Conservation (phyloP, 805 yeast species). For the Lipomyces orientalis region DNA sequence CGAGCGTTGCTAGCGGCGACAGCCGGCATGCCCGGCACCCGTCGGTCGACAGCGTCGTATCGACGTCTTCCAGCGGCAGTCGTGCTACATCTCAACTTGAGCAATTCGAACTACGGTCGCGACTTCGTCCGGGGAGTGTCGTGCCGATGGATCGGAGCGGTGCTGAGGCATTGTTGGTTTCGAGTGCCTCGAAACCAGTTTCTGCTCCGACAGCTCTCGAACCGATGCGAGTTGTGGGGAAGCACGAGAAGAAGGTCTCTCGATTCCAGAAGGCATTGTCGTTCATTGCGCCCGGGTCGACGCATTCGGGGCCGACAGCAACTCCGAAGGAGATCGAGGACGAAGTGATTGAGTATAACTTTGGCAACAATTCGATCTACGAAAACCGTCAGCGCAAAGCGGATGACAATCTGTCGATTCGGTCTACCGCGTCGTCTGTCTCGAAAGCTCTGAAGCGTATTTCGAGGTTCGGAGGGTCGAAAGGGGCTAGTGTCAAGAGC, state of each 20-base stretch:
- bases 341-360: slow-evolving; percentile 22
- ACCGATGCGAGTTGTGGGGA: background rate
- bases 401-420: slow-evolving; percentile 27
- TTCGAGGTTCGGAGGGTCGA: slow-evolving; percentile 10
- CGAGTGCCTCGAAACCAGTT: background rate
- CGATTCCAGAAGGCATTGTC: slow-evolving; percentile 27
- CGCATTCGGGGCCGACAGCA: background rate
- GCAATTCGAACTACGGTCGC: background rate
- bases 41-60: slow-evolving; percentile 17
- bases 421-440: slow-evolving; percentile 29
- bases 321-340: slow-evolving; percentile 3
- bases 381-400: slow-evolving; percentile 11
- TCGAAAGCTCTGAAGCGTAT: slow-evolving; percentile 26
- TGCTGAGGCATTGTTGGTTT: background rate
- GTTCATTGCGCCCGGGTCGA: slow-evolving; percentile 15
- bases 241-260: slow-evolving; percentile 7
- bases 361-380: slow-evolving; percentile 11
- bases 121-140: background rate
- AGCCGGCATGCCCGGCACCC: slow-evolving; percentile 18
- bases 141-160: background rate
- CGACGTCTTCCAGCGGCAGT: slow-evolving; percentile 20
- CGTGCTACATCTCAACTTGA: background rate
- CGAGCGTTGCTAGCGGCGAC: background rate
- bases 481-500: slow-evolving; percentile 10
- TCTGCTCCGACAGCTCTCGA: background rate